Conservation (phyloP, 306 rosid genomes). For the Fagus crenata region DNA sequence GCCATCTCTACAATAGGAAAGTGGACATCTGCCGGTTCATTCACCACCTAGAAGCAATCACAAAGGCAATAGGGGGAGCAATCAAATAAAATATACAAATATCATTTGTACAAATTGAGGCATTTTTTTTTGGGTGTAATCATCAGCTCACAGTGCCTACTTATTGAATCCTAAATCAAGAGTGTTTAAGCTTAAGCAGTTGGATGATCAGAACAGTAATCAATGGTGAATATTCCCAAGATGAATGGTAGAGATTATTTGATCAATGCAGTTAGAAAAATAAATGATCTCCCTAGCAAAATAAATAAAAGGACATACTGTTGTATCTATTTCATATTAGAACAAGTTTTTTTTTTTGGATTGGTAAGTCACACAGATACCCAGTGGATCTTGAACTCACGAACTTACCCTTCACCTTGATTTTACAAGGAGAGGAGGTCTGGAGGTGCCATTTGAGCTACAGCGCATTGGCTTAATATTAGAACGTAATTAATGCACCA, state of each 20-base stretch:
- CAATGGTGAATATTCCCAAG: background rate
- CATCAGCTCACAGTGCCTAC: background rate
- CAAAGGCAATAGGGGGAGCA: slow-evolving; percentile 13
- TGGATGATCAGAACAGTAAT: background rate
- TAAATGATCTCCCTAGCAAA: background rate
- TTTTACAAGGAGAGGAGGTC: too few species aligned
- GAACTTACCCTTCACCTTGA: too few species aligned
- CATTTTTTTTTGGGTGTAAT: too few species aligned
- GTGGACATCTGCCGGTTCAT: slow-evolving; percentile 81
- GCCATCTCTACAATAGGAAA: slow-evolving; percentile 94
- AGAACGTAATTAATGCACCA: background rate
- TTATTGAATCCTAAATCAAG: background rate
- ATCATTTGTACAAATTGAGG: too few species aligned
- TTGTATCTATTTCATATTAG: background rate
- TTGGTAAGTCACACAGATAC: too few species aligned
- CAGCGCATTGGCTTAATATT: background rate
- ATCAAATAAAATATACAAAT: background rate
- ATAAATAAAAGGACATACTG: background rate
- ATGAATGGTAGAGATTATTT: background rate
- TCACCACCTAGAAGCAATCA: slow-evolving; percentile 68
- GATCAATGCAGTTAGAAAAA: background rate
- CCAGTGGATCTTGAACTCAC: too few species aligned
- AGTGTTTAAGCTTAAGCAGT: background rate
- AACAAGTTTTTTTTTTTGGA: too few species aligned
- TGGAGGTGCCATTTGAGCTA: too few species aligned